These are phyloP conservation scores for Fusarium penzigii DNA, from an alignment of 2,329 filamentous ascomycete genomes.

Conservation along the genomic window DNA sequence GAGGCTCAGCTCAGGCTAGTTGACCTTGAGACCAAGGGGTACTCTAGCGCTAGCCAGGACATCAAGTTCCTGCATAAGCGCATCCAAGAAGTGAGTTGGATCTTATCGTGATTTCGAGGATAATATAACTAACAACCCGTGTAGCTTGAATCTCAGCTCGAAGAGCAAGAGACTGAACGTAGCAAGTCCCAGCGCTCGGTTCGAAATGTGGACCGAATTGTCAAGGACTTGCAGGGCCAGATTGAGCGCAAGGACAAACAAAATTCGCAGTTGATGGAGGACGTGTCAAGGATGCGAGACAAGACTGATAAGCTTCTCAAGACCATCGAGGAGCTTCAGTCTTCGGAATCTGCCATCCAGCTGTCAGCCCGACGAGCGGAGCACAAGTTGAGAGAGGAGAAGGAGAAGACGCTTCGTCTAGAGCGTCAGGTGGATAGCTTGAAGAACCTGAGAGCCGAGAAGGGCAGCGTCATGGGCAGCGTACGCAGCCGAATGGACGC, in stretches of 20 bases:
- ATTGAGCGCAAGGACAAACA: constrained; percentile 93
- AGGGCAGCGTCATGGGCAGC: constrained; percentile 51
- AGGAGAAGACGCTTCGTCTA: constrained; percentile 76
- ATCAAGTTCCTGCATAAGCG: constrained; percentile 92
- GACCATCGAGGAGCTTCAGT: constrained; percentile 92
- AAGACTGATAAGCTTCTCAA: constrained; percentile 86
- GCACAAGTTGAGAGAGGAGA: constrained; percentile 85
- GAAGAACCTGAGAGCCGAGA: constrained; percentile 75
- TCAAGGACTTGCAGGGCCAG: constrained; percentile 90
- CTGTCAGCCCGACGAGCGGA: constrained; percentile 83
- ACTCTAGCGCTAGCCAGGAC: constrained; percentile 90
- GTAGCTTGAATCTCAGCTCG: constrained; percentile 85
- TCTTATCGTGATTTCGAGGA: neutral
- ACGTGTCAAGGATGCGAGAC: constrained; percentile 82
- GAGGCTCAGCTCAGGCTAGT: constrained; percentile 88
- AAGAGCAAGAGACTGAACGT: constrained; percentile 77
- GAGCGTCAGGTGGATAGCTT: constrained; percentile 85
- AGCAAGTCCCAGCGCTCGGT: constrained; percentile 82
- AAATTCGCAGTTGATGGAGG: constrained; percentile 77
- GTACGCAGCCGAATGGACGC: constrained; percentile 38
- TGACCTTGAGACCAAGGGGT: constrained; percentile 95
- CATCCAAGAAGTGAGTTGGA: constrained; percentile 80
- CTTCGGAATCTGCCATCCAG: constrained; percentile 79
- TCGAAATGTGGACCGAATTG: constrained; percentile 89
- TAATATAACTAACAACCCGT: constrained; percentile 14